Conservation (phyloP, 1,284 basidiomycete species). For the Schizophyllum amplum region DNA sequence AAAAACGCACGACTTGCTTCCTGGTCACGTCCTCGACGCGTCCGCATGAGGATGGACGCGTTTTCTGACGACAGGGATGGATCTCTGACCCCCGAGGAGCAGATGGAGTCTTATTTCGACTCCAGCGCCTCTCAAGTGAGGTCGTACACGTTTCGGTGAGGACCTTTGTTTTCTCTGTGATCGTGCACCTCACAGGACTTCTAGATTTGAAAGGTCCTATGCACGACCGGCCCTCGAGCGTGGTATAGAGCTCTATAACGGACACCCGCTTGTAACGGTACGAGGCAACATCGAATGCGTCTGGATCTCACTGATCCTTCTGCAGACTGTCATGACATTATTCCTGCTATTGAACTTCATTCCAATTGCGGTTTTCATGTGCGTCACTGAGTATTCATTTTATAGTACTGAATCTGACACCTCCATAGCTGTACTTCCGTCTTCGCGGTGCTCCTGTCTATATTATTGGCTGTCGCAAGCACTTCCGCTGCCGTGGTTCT, state of each 20-base stretch:
- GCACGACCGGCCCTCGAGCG: constrained; percentile 11
- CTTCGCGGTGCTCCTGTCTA: constrained; percentile 8
- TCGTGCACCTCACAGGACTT: neutral
- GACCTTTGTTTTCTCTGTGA: neutral
- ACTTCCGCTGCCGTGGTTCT: constrained; percentile 9
- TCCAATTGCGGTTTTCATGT: constrained; percentile 12
- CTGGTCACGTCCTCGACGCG: neutral
- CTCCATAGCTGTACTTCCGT: constrained; percentile 9
- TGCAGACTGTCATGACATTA: constrained; percentile 10
- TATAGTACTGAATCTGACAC: neutral
- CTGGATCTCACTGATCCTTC: neutral
- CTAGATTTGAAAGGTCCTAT: constrained; percentile 11
- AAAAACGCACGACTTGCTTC: neutral
- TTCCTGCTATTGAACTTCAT: constrained; percentile 10
- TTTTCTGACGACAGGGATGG: neutral
- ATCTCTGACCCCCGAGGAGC: constrained; percentile 9
- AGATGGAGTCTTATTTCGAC: constrained; percentile 10
- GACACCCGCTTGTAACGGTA: constrained; percentile 10
- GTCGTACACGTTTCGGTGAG: constrained; percentile 11
- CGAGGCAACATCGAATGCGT: neutral
- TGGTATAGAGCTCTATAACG: constrained; percentile 7
- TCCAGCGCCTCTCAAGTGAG: constrained; percentile 11
- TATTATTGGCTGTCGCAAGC: constrained; percentile 7
- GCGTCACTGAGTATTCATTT: neutral
- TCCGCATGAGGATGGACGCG: neutral